These are phyloP conservation scores for Pseudocercospora pini-densiflorae DNA, from an alignment of 2,329 filamentous ascomycete species.

Conservation along the genomic window DNA sequence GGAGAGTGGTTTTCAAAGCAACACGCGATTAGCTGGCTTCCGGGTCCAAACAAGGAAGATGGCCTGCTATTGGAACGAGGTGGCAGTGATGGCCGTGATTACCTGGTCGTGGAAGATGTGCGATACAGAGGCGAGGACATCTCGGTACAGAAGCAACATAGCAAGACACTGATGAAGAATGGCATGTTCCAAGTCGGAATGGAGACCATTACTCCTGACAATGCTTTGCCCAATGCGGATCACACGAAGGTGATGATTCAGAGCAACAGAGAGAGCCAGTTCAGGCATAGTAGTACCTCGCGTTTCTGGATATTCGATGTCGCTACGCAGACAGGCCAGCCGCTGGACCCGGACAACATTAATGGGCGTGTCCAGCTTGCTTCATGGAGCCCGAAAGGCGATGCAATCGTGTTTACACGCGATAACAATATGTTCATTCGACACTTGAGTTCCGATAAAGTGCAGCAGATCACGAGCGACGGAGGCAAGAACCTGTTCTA, in stretches of 20 bases:
- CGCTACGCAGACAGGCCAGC: constrained; percentile 73
- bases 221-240: constrained; percentile 77
- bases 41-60: constrained; percentile 75
- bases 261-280: constrained; percentile 74
- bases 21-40: constrained; percentile 77
- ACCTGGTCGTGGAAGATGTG: constrained; percentile 86
- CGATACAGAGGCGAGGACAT: constrained; percentile 57
- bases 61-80: constrained; percentile 80
- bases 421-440: constrained; percentile 91
- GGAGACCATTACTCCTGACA: constrained; percentile 59
- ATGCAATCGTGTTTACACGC: constrained; percentile 86
- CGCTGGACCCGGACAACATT: constrained; percentile 72
- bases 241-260: constrained; percentile 85
- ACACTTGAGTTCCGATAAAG: constrained; percentile 62
- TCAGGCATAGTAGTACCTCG: constrained; percentile 86
- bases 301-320: constrained; percentile 94
- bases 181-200: constrained; percentile 65
- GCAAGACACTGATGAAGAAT: constrained; percentile 76
- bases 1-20: constrained; percentile 68
- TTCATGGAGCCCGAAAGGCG: constrained; percentile 84
- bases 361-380: constrained; percentile 77
- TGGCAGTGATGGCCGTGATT: constrained; percentile 66
- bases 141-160: constrained; percentile 51
- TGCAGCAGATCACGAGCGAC: constrained; percentile 79
- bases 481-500: constrained; percentile 91